Conservation (phyloP, 2,329 filamentous ascomycete species). For the Penicillium sp. region DNA sequence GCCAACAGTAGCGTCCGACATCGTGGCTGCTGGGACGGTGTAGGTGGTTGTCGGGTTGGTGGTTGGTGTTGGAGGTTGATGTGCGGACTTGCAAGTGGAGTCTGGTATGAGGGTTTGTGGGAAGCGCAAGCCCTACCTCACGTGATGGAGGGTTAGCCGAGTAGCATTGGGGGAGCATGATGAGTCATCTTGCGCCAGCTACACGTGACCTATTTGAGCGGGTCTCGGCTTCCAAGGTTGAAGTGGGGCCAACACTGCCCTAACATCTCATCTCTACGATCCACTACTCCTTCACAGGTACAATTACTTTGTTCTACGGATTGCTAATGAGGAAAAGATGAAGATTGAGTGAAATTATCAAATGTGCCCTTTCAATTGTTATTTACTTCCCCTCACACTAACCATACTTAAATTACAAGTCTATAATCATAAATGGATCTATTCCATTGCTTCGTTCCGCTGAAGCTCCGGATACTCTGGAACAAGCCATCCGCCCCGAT, state of each 20-base stretch:
- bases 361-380: neutral
- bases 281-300: neutral
- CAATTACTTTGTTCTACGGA: neutral
- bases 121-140: conserved; percentile 43
- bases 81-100: conserved; percentile 40
- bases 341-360: neutral
- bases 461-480: conserved; percentile 20
- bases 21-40: conserved; percentile 50
- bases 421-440: neutral
- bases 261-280: neutral
- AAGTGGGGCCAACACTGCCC: neutral
- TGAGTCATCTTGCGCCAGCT: conserved; percentile 10
- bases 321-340: neutral
- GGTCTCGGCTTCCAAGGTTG: neutral
- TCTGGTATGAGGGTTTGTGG: conserved; percentile 45
- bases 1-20: conserved; percentile 53
- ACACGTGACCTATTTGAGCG: neutral
- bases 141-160: conserved; percentile 26
- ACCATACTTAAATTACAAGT: neutral
- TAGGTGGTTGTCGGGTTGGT: conserved; percentile 45
- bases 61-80: conserved; percentile 43
- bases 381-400: neutral
- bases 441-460: neutral
- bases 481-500: conserved; percentile 20
- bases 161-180: conserved; percentile 6